Conservation (phyloP, 2,329 filamentous ascomycete genomes). For the Magnaporthales sp. region DNA sequence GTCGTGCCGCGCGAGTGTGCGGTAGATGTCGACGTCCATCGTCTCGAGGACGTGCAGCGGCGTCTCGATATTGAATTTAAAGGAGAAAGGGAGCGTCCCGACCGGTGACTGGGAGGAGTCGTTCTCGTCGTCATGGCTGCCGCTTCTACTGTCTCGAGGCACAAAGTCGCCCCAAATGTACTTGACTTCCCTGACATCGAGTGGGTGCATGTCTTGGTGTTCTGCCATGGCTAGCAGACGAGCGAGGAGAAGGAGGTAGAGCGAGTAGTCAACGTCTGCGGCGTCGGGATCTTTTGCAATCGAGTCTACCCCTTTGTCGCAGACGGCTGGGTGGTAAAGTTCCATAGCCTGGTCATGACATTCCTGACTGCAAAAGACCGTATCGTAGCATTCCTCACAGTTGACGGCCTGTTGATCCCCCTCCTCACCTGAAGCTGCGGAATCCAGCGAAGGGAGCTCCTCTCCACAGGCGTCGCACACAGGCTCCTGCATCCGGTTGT, state of each 20-base stretch:
- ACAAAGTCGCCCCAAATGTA: slow-evolving; percentile 65
- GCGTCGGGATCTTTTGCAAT: slow-evolving; percentile 53
- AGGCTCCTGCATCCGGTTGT: slow-evolving; percentile 77
- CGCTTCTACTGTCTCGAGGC: slow-evolving; percentile 25
- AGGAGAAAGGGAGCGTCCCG: slow-evolving; percentile 64
- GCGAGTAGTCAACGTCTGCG: slow-evolving; percentile 50
- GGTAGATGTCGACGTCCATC: slow-evolving; percentile 74
- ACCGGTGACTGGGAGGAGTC: not conserved
- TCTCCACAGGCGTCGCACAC: slow-evolving; percentile 85
- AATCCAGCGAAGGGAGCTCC: slow-evolving; percentile 51
- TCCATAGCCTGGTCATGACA: slow-evolving; percentile 50
- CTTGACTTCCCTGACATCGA: slow-evolving; percentile 55
- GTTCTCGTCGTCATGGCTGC: not conserved
- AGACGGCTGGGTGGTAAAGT: slow-evolving; percentile 56
- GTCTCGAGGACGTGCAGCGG: slow-evolving; percentile 74
- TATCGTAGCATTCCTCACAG: slow-evolving; percentile 55
- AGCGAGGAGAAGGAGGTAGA: slow-evolving; percentile 54
- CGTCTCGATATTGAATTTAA: slow-evolving; percentile 64
- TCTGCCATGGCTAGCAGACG: slow-evolving; percentile 54
- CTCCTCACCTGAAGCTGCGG: not conserved
- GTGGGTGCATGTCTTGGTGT: slow-evolving; percentile 51
- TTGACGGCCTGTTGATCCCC: slow-evolving; percentile 35
- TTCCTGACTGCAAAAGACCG: slow-evolving; percentile 54
- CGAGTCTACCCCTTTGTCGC: slow-evolving; percentile 57
- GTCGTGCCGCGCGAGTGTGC: slow-evolving; percentile 49